Conservation (phyloP, 2,329 filamentous ascomycete genomes). For the Fusarium sp. region DNA sequence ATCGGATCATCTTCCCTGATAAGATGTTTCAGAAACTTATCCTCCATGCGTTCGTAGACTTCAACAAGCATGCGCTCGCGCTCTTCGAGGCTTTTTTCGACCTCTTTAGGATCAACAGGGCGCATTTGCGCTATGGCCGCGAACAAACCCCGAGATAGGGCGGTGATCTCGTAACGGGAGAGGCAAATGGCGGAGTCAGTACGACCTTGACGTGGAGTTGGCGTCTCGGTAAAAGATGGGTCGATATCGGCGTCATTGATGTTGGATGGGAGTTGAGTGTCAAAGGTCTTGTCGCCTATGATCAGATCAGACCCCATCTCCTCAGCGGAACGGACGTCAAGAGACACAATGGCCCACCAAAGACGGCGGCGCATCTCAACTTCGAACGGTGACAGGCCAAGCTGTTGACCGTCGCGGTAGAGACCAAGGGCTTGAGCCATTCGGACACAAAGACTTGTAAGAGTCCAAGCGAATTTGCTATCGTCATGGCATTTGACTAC, state of each 20-base stretch:
- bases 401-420: conserved; percentile 34
- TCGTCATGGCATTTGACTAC: conserved; percentile 39
- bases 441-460: conserved; percentile 33
- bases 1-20: conserved; percentile 31
- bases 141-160: conserved; percentile 30
- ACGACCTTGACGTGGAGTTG: conserved; percentile 30
- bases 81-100: conserved; percentile 36
- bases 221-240: conserved; percentile 27
- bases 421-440: conserved; percentile 38
- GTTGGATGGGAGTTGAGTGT: conserved; percentile 37
- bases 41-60: conserved; percentile 38
- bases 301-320: conserved; percentile 39
- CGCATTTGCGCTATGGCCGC: conserved; percentile 29
- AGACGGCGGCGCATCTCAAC: conserved; percentile 41
- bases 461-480: conserved; percentile 35
- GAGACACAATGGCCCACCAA: conserved; percentile 35
- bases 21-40: conserved; percentile 33
- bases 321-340: conserved; percentile 36
- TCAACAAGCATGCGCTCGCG: conserved; percentile 36
- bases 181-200: conserved; percentile 35
- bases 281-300: conserved; percentile 29
- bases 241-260: conserved; percentile 39
- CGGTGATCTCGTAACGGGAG: conserved; percentile 29
- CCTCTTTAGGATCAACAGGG: conserved; percentile 25
- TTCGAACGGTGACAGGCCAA: conserved; percentile 31